A percentile compares a stretch with the other conserved stretches of the same genome.
Conservation (phyloP, 805 yeast species). For the Lipomyces yamanashiensis region DNA sequence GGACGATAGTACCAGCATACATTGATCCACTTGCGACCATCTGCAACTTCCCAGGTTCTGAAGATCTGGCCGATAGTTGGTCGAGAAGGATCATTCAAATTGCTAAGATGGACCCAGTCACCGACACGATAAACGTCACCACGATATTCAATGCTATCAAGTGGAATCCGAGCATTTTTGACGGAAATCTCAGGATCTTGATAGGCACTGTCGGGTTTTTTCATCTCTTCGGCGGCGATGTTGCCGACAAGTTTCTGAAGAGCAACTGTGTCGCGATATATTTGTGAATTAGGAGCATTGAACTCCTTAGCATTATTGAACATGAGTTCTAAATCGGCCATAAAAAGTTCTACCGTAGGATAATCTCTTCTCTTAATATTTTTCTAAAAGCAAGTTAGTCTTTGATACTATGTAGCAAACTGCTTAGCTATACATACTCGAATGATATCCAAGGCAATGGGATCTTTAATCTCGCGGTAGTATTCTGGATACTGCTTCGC, state of each 20-base stretch:
- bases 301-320: conserved; percentile 73
- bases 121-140: conserved; percentile 83
- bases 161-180: conserved; percentile 73
- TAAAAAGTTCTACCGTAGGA: conserved; percentile 71
- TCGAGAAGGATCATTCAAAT: conserved; percentile 83
- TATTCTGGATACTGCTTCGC: conserved; percentile 83
- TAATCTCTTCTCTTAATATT: conserved; percentile 86
- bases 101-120: conserved; percentile 89
- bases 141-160: conserved; percentile 72
- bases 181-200: conserved; percentile 55
- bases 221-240: conserved; percentile 67
- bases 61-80: conserved; percentile 95
- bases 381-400: conserved; percentile 54
- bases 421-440: conserved; percentile 9
- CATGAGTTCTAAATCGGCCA: conserved; percentile 76
- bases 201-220: conserved; percentile 80
- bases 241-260: conserved; percentile 66
- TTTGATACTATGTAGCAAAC: background rate
- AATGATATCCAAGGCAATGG: conserved; percentile 63
- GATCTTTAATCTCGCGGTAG: conserved; percentile 63
- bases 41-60: conserved; percentile 81
- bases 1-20: conserved; percentile 98
- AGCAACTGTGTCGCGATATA: conserved; percentile 62
- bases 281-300: conserved; percentile 61
- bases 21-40: conserved; percentile 84